Base-by-base conservation (phyloP, 176 grass and related monocot species). In the Oryza brachyantha region DNA sequence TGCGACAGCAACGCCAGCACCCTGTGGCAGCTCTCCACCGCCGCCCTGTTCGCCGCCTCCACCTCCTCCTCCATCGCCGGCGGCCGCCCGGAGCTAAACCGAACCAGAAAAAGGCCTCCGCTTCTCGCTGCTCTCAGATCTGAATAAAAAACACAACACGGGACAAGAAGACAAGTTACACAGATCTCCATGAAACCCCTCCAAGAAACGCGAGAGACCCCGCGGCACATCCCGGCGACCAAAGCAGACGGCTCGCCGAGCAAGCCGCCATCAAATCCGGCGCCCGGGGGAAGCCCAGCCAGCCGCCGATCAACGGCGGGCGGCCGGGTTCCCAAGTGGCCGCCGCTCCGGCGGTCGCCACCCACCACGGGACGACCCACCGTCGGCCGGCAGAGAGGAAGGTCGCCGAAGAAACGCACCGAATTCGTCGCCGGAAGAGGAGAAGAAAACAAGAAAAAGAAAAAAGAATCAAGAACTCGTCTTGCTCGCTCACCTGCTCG, bases 1-100 rank as follows among this genome's bases (percentile, higher is more conserved):
- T 91, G 86, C 5, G 83, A 73, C 25, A 99, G 79, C n/a, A 99
- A 70, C 61, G 60, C 79, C 26, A 99, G 75, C 41, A 99, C 86
- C 29, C 86, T 83, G 81, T 91, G 82, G 81, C 96, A 95, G 57
- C 81, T 91, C 90, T 89, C 90, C 65, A 95, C 82, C 34, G 96
- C 96, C 59, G 88, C 86, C 57, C 66, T 87, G 65, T 91, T 99
- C 10, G 92, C 96, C 78, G 29, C 72, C 79, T 99, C 90, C 72
- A 99, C 77, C 68, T 91, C 83, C 68, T 91, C 83, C 74, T 99
- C 81, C 96, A 99, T 99, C 38, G 40, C 45, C 2, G 52, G 5
- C 52, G 21, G 52, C 21, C 52, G 8, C 8, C 52, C 46, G 17
- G 52, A 57, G 21, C 21, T 22, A 13, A 43, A 61, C 31, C 21